Percentiles rank a stretch among this genome's conserved stretches.
These are phyloP conservation scores for Plasmodium knowlesi DNA, from an alignment of 169 alveolate genomes.

Conservation along the genomic window DNA sequence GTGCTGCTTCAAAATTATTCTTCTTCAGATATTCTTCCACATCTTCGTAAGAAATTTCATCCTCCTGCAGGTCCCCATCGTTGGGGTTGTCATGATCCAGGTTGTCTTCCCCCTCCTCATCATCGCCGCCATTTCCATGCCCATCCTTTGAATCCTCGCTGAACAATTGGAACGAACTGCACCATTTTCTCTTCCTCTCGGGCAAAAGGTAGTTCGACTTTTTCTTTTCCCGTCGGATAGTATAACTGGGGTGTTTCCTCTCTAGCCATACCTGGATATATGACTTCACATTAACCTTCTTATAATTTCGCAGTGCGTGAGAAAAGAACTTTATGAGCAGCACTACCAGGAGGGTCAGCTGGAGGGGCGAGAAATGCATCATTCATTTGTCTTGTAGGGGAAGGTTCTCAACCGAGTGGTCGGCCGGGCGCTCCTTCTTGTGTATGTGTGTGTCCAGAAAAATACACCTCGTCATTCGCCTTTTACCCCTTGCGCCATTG, in stretches of 20 bases:
- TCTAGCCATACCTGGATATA: background rate
- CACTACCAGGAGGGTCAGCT: background rate
- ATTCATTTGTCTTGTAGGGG: background rate
- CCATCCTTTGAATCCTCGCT: background rate
- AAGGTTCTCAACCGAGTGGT: background rate
- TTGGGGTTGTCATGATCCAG: background rate
- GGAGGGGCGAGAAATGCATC: slow-evolving; percentile 11
- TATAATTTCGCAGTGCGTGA: slow-evolving; percentile 39
- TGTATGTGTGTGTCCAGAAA: background rate
- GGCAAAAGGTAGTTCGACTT: background rate
- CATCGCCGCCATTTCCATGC: background rate
- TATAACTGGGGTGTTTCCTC: background rate
- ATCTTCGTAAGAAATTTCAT: slow-evolving; percentile 71
- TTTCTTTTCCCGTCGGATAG: background rate
- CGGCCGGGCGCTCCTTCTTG: background rate
- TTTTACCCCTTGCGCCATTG: background rate
- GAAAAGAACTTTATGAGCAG: background rate
- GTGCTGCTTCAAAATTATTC: slow-evolving; percentile 24
- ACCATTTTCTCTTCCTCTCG: background rate
- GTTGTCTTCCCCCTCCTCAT: background rate
- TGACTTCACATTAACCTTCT: slow-evolving; percentile 8
- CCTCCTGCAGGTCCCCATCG: background rate
- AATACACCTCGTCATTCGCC: background rate
- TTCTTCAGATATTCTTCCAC: slow-evolving; percentile 63
- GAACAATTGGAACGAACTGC: background rate